These are phyloP conservation scores for Stachybotrys chartarum DNA, from an alignment of 2,329 filamentous ascomycete genomes.

Conservation along the genomic window DNA sequence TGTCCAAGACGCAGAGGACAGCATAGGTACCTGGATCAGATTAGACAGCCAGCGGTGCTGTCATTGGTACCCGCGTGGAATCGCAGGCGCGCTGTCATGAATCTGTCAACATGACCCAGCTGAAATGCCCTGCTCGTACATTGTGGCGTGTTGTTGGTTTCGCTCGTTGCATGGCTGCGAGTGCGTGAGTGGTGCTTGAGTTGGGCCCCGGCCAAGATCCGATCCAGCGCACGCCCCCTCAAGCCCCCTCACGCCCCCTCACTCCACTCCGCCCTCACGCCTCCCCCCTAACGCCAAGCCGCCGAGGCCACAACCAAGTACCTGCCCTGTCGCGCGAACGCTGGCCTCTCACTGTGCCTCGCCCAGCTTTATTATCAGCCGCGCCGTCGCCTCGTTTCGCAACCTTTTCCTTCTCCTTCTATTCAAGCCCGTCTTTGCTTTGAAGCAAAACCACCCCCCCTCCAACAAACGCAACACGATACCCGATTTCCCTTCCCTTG, in stretches of 20 bases:
- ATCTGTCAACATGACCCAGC: too few relatives aligned
- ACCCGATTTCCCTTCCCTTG: not conserved
- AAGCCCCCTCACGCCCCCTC: not conserved
- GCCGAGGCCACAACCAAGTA: not conserved
- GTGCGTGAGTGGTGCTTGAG: not conserved
- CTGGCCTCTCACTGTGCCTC: not conserved
- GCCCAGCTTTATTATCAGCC: not conserved
- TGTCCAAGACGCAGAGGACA: too few relatives aligned
- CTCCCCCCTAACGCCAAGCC: not conserved
- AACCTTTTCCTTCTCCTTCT: not conserved
- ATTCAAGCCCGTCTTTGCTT: not conserved
- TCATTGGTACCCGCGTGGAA: too few relatives aligned
- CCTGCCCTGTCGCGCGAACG: not conserved
- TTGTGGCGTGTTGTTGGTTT: too few relatives aligned
- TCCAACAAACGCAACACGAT: not conserved
- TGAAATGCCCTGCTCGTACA: too few relatives aligned
- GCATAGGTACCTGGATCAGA: too few relatives aligned
- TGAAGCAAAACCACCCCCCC: not conserved
- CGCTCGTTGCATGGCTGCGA: not conserved
- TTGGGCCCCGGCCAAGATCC: not conserved
- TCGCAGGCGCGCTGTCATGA: too few relatives aligned
- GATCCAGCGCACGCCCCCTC: not conserved
- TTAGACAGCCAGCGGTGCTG: too few relatives aligned
- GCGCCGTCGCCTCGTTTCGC: not conserved
- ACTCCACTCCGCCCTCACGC: not conserved